These are phyloP conservation scores for Cokeromyces recurvatus DNA, from an alignment of 371 early-diverging fungal species.

Conservation along the genomic window DNA sequence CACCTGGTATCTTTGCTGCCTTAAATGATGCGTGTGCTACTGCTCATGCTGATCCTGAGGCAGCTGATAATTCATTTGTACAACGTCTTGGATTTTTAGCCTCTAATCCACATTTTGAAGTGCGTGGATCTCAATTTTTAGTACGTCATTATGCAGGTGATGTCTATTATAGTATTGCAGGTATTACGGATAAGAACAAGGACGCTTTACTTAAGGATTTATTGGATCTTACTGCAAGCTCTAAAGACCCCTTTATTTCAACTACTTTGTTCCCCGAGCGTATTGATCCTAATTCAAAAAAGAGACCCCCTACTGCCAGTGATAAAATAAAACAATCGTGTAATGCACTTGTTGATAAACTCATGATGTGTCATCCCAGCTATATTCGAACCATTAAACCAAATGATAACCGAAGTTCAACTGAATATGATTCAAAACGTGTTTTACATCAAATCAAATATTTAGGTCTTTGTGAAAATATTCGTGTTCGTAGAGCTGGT, in stretches of 20 bases:
- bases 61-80: constrained; percentile 85
- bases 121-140: constrained; percentile 71
- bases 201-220: constrained; percentile 93
- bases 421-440: constrained; percentile 86
- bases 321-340: constrained; percentile 78
- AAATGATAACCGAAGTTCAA: constrained; percentile 86
- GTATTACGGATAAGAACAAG: constrained; percentile 99
- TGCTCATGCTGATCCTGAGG: constrained; percentile 82
- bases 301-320: constrained; percentile 83
- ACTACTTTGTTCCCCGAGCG: constrained; percentile 81
- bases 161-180: constrained; percentile 88
- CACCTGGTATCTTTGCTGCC: constrained; percentile 89
- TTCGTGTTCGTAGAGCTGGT: constrained; percentile 95
- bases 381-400: constrained; percentile 99
- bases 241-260: constrained; percentile 61
- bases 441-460: constrained; percentile 97
- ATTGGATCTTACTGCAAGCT: constrained; percentile 72
- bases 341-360: constrained; percentile 77
- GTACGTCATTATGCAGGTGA: constrained; percentile 97
- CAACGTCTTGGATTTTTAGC: constrained; percentile 70
- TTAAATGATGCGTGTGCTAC: constrained; percentile 94
- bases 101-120: constrained; percentile 76
- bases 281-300: constrained; percentile 81
- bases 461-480: constrained; percentile 94
- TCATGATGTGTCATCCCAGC: constrained; percentile 94